Evolutionary conservation across 345 rosid genomes (phyloP).

Genomic region (Aegle marmelos): DNA sequence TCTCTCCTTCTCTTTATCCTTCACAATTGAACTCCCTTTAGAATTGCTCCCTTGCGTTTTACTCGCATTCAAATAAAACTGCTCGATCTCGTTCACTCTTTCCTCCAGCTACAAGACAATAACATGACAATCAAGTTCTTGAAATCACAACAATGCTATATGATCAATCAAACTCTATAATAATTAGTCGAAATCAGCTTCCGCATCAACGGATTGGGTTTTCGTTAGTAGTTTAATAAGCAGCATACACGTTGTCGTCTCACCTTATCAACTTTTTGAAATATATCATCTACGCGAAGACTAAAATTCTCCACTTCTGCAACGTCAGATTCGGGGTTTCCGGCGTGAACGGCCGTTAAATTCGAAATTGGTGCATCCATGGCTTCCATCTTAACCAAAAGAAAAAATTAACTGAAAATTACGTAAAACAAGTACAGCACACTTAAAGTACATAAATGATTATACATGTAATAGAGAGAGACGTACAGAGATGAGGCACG

Average conservation of each 20-base stretch:
- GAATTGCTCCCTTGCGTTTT: constrained; percentile 36
- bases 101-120: constrained; percentile 56
- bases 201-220: not conserved
- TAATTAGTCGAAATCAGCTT: not conserved
- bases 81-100: constrained; percentile 62
- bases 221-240: not conserved
- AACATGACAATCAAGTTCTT: not conserved
- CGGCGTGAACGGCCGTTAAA: not conserved
- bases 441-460: not conserved
- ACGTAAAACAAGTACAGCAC: not conserved
- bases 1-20: constrained; percentile 57
- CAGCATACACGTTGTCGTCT: not conserved
- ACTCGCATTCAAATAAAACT: constrained; percentile 43
- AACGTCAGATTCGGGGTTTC: constrained; percentile 22
- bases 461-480: not conserved
- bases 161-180: not conserved
- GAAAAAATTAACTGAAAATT: not conserved
- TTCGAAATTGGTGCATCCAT: constrained; percentile 28
- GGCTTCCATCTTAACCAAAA: constrained; percentile 24
- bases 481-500: not conserved
- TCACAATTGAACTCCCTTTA: constrained; percentile 45
- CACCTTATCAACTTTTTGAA: constrained; percentile 62
- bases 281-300: constrained; percentile 51
- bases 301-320: constrained; percentile 37
- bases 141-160: not conserved